These are phyloP conservation scores for Saccharum spontaneum DNA, from an alignment of 176 grass and related monocot genomes.

Conservation along the genomic window DNA sequence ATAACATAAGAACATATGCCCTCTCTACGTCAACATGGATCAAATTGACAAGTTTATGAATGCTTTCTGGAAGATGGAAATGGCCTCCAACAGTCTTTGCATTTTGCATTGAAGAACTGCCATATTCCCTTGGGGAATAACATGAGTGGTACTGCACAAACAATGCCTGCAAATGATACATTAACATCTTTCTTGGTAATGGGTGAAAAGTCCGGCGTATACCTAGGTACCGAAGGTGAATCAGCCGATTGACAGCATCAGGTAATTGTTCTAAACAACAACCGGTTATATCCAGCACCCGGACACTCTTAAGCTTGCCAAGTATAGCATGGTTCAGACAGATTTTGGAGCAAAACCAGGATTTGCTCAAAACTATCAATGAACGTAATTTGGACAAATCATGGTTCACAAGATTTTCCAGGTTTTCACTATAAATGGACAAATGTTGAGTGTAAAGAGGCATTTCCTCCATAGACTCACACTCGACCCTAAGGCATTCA, in stretches of 20 bases:
- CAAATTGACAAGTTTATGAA: slow-evolving; percentile 12
- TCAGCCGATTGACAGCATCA: background rate
- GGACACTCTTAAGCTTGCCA: slow-evolving; percentile 4
- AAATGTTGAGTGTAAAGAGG: slow-evolving; percentile 30
- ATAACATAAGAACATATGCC: slow-evolving; percentile 11
- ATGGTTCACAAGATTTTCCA: background rate
- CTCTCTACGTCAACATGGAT: slow-evolving; percentile 31
- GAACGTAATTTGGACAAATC: background rate
- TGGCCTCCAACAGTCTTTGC: background rate
- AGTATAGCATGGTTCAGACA: slow-evolving; percentile 5
- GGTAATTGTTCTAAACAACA: slow-evolving; percentile 30
- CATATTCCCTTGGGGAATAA: background rate
- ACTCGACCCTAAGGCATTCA: slow-evolving; percentile 29
- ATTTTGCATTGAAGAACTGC: background rate
- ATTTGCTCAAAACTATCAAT: background rate
- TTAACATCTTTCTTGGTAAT: slow-evolving; percentile 17
- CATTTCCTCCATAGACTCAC: background rate
- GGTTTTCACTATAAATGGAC: background rate
- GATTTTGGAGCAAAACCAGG: slow-evolving; percentile 23
- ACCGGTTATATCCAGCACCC: slow-evolving; percentile 29
- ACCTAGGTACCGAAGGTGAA: slow-evolving; percentile 40
- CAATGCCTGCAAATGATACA: slow-evolving; percentile 34
- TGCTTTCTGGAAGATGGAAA: slow-evolving; percentile 32
- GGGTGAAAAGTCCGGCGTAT: background rate
- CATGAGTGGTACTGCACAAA: slow-evolving; percentile 40